Evolutionary conservation across 1,284 basidiomycete genomes (phyloP).

Genomic region (Ceratobasidium papillatum): DNA sequence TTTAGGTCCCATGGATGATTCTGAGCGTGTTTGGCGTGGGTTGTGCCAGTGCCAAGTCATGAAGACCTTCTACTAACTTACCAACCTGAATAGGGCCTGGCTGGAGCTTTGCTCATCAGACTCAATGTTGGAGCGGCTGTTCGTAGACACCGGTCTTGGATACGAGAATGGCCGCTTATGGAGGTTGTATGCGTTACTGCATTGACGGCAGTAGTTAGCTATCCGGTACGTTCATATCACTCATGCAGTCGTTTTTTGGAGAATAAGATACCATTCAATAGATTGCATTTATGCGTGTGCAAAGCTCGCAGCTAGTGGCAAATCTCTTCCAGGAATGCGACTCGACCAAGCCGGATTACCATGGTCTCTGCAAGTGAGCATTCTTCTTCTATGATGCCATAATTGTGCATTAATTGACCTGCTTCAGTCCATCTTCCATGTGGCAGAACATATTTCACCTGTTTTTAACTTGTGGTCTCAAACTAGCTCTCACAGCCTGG

Average conservation of each 20-base stretch:
- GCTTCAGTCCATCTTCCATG: slow-evolving; percentile 64
- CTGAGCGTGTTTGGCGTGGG: slow-evolving; percentile 68
- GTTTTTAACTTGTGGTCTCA: slow-evolving; percentile 66
- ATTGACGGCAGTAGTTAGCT: slow-evolving; percentile 72
- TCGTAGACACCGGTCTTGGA: slow-evolving; percentile 63
- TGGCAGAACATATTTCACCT: slow-evolving; percentile 73
- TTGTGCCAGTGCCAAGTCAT: not conserved
- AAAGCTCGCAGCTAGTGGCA: slow-evolving; percentile 73
- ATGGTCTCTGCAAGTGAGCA: slow-evolving; percentile 76
- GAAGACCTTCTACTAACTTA: not conserved
- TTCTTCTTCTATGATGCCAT: not conserved
- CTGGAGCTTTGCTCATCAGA: slow-evolving; percentile 70
- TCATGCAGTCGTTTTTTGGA: not conserved
- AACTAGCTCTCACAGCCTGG: slow-evolving; percentile 72
- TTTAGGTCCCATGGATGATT: slow-evolving; percentile 70
- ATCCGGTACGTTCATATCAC: slow-evolving; percentile 58
- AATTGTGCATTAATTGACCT: slow-evolving; percentile 17
- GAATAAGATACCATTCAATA: slow-evolving; percentile 43
- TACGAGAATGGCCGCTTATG: slow-evolving; percentile 69
- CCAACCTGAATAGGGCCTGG: slow-evolving; percentile 59
- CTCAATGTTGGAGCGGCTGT: slow-evolving; percentile 71
- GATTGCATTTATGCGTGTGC: slow-evolving; percentile 68
- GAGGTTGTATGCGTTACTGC: slow-evolving; percentile 71
- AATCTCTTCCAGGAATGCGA: slow-evolving; percentile 80
- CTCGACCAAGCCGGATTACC: slow-evolving; percentile 68